Conservation (phyloP, 2,329 filamentous ascomycete species). For the Ceratocystis alfenasii region DNA sequence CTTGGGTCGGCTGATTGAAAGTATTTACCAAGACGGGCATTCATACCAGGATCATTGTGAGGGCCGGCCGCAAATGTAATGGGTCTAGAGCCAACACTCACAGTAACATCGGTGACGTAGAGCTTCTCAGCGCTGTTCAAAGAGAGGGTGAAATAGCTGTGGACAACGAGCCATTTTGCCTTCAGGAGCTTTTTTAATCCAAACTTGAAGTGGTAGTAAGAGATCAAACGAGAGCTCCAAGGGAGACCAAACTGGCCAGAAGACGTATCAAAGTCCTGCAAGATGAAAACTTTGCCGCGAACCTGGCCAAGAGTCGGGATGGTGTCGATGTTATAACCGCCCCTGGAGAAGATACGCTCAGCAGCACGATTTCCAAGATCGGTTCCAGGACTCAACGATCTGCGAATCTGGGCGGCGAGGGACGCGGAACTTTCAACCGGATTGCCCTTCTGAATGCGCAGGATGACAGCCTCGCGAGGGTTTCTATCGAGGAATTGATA, state of each 20-base stretch:
- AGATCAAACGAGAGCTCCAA: too few relatives aligned
- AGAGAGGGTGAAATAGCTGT: too few relatives aligned
- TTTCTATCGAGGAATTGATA: not conserved
- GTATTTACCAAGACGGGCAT: not conserved
- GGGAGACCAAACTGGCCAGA: too few relatives aligned
- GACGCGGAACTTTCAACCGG: rapidly evolving
- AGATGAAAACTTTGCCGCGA: too few relatives aligned
- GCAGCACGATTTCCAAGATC: not conserved
- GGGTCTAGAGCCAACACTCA: not conserved
- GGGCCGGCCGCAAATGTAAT: not conserved
- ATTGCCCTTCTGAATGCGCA: not conserved
- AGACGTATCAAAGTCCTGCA: too few relatives aligned
- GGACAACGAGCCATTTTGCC: too few relatives aligned
- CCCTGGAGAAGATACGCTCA: not conserved
- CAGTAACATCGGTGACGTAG: not conserved
- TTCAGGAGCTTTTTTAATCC: rapidly evolving
- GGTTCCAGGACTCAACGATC: not conserved
- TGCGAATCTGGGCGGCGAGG: rapidly evolving
- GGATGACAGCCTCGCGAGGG: not conserved
- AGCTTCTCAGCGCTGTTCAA: not conserved
- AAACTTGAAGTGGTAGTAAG: too few relatives aligned
- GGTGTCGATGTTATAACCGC: too few relatives aligned
- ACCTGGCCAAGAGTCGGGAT: too few relatives aligned
- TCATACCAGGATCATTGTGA: not conserved
- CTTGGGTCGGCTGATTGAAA: not conserved